These are phyloP conservation scores for Cystofilobasidium macerans DNA, from an alignment of 768 basidiomycete species.

Conservation along the genomic window DNA sequence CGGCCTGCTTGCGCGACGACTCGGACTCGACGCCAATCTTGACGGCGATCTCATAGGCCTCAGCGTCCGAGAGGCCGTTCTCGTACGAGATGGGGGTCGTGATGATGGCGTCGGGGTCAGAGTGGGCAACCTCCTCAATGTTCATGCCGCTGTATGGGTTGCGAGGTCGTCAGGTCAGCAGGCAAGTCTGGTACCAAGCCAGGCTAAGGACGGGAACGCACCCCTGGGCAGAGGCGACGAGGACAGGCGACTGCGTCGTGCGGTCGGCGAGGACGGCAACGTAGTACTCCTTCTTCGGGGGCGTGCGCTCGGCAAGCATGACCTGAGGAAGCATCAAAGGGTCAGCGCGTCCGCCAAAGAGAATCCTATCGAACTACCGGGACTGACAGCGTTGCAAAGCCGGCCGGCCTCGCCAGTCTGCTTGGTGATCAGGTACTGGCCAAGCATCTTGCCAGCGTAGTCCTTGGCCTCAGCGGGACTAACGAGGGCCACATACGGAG, in stretches of 20 bases:
- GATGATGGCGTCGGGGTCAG: constrained; percentile 87
- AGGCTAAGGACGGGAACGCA: neutral
- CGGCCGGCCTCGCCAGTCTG: constrained; percentile 90
- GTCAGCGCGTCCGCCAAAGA: neutral
- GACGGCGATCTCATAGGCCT: constrained; percentile 67
- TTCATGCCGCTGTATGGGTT: constrained; percentile 63
- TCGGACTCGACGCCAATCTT: constrained; percentile 78
- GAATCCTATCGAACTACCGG: no score
- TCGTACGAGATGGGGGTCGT: constrained; percentile 82
- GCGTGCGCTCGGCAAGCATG: constrained; percentile 92
- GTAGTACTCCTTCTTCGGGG: constrained; percentile 94
- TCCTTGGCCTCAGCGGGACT: constrained; percentile 83
- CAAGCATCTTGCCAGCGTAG: constrained; percentile 83
- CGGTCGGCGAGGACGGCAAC: constrained; percentile 95
- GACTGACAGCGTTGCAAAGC: constrained; percentile 80
- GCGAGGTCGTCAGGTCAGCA: neutral
- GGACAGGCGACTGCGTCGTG: constrained; percentile 70
- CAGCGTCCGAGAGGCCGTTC: constrained; percentile 60
- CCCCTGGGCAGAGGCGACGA: constrained; percentile 86
- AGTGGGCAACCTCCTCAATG: constrained; percentile 96
- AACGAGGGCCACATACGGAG: neutral
- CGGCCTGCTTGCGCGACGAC: constrained; percentile 60
- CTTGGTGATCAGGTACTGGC: constrained; percentile 90
- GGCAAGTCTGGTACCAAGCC: neutral
- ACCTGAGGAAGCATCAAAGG: constrained; percentile 46